Percentiles rank a stretch among this genome's conserved stretches.
Evolutionary conservation across 2,329 filamentous ascomycete species (phyloP).

Genomic region (Calonectria honghensis): DNA sequence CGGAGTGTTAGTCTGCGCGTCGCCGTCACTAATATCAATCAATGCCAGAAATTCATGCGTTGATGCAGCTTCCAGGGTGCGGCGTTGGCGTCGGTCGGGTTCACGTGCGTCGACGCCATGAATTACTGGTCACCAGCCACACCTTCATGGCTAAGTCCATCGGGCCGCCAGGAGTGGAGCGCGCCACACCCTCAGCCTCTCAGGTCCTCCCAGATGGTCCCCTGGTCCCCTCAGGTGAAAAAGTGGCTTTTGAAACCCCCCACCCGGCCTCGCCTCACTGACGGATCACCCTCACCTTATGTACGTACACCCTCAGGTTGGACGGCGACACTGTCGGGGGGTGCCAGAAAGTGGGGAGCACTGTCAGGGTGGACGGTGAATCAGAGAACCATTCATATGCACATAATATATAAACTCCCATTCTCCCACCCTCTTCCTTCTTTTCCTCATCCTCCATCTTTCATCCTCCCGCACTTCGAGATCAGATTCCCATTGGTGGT

Average conservation of each 20-base stretch:
- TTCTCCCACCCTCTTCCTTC: slow-evolving; percentile 43
- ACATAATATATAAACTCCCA: slow-evolving; percentile 48
- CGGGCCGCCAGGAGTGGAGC: slow-evolving; percentile 18
- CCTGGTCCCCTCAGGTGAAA: slow-evolving; percentile 33
- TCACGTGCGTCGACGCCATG: slow-evolving; percentile 53
- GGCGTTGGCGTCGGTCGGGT: slow-evolving; percentile 47
- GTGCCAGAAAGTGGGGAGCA: slow-evolving; percentile 28
- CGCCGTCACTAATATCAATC: slow-evolving; percentile 51
- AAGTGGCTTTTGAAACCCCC: slow-evolving; percentile 22
- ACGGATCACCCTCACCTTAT: slow-evolving; percentile 23
- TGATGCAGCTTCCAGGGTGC: slow-evolving; percentile 45
- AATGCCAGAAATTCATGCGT: slow-evolving; percentile 56
- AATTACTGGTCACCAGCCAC: slow-evolving; percentile 31
- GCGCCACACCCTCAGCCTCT: slow-evolving; percentile 26
- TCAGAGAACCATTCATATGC: slow-evolving; percentile 15
- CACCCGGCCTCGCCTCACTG: slow-evolving; percentile 17
- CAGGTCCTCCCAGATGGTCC: slow-evolving; percentile 31
- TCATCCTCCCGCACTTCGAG: slow-evolving; percentile 33
- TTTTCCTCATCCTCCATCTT: slow-evolving; percentile 41
- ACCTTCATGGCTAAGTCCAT: neutral
- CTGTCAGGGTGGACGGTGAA: slow-evolving; percentile 27
- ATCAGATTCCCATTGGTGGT: slow-evolving; percentile 43
- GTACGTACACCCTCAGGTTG: slow-evolving; percentile 25
- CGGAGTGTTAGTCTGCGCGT: slow-evolving; percentile 52
- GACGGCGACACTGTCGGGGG: slow-evolving; percentile 21